Evolutionary conservation across 345 rosid genomes (phyloP), one percentile per base, ranked within the genome.

Genomic region (Salix dunnii): DNA sequence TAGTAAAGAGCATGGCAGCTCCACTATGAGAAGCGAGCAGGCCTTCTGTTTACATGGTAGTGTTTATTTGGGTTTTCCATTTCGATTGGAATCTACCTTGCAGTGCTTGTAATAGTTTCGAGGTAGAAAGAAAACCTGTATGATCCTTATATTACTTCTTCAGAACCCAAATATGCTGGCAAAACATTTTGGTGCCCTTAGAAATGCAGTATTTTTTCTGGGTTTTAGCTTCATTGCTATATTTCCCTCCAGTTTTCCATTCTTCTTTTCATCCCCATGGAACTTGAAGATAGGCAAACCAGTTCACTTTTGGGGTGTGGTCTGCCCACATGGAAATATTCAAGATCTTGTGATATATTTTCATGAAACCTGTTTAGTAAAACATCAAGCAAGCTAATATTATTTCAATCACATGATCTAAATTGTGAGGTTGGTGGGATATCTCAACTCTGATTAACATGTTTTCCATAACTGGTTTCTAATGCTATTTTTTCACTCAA

Each of bases 1-100:
- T 58, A 71, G 77, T 71, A 53, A 51, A 69, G 64, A 63, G 62
- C 70, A 43, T 27, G 51, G 40, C 53, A 36, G 71, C 78, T 67
- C 72, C 40, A 20, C 60, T 7, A 5, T 43, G 25, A 68, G 68
- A 53, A 55, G 76, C 76, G 18, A 48, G 31, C 46, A 58, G 43
- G 74, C 67, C 36, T 65, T 51, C 67, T 31, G 33, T 55, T 11
- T 16, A 48, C 75, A 43, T 36, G 23, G 23, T 51, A 35, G 12
- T 13, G 55, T 35, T 35, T 16, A 12, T 75, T 51, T 17, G 72
- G 16, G 65, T 38, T 75, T n/a, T 35, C 9, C 49, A 7, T 68
- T 68, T 42, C 12, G 53, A 16, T 3, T 7, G 6, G 25, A 21
- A 36, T 8, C 28, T 20, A 42, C 51, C 43, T 21, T n/a, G 8